Base-by-base conservation (phyloP, 164 flowering plant genomes). In the Sextonia rubra region DNA sequence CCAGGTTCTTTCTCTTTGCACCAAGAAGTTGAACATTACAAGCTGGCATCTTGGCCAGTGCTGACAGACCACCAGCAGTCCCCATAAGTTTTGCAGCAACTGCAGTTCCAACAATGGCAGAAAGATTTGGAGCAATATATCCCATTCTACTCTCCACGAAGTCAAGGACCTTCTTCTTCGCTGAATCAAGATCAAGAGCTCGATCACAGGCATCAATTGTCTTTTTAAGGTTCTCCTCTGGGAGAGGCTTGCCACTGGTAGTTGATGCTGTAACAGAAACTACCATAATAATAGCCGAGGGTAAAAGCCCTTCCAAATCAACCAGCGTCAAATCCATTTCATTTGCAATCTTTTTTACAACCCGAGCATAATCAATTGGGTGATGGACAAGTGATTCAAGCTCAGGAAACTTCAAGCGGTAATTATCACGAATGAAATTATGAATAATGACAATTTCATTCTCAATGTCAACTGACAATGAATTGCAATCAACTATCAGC, bases 21-120 rank as follows among this genome's bases (percentile, higher is more conserved):
- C 99, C 97, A 74, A 95, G 96, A 82, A 91, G 90, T 82, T 93
- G 99, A 75, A 95, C 96, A 80, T 95, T 93, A 79, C 99, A 94
- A 68, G 99, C 97, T 30, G 99, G 99, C 94, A 92, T 94, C 87
- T 92, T 93, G 12, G 98, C 96, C 66, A 94, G 74, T 23, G 97
- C 79, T 7, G 88, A 78, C 24, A 94, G 85, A 49, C 99, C 99
- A 73, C 99, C 97, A 74, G 99, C 99, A 56, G 97, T 92, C n/a
- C 97, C 98, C 95, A 92, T 92, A 24, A 94, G 86, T 77, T 94
- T 94, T 23, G 99, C 99, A 8, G 98, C 99, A 83, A 94, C 99
- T 64, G 97, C 97, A 86, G 91, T 94, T 37, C 99, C 99, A 81
- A 90, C 97, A 61, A 94, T 88, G 62, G 95, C 88, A 76, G 99